Percentiles rank a stretch among this genome's conserved stretches.
phyloP scores from a whole-genome alignment of 169 alveolate species.

The Sarcocystis neurona region DNA sequence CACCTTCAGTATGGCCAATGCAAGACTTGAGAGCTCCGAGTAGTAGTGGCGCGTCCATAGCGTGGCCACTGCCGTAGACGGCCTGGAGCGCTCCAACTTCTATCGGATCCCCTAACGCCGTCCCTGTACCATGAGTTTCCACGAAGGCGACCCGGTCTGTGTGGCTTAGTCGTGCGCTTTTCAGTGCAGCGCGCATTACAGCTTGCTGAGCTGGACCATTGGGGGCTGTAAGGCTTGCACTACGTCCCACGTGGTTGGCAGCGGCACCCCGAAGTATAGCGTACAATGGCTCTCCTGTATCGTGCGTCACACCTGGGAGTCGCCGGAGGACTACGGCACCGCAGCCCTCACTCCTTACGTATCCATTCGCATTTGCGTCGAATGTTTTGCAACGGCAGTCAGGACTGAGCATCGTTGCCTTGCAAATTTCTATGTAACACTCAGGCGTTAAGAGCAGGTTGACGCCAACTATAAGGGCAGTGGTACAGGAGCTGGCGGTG shows the following conservation, averaged over 20 bases:
- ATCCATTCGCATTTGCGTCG: constrained; percentile 74
- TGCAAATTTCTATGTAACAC: constrained; percentile 60
- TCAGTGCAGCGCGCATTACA: constrained; percentile 62
- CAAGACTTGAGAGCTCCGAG: constrained; percentile 67
- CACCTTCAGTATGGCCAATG: constrained; percentile 73
- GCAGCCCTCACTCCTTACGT: constrained; percentile 75
- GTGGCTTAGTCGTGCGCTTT: constrained; percentile 46
- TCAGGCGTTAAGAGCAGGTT: constrained; percentile 67
- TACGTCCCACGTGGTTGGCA: constrained; percentile 72
- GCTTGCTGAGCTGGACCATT: constrained; percentile 75
- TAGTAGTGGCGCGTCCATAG: constrained; percentile 53
- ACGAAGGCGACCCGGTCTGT: constrained; percentile 18
- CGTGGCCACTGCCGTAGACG: constrained; percentile 56
- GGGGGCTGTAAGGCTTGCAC: constrained; percentile 76
- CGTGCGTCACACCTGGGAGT: constrained; percentile 27
- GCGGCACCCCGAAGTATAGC: constrained; percentile 68
- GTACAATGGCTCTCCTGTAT: constrained; percentile 11
- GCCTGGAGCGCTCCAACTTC: constrained; percentile 71
- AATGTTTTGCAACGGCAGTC: constrained; percentile 72
- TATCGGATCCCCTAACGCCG: constrained; percentile 75
- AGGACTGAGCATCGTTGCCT: constrained; percentile 71
- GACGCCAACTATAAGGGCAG: constrained; percentile 70
- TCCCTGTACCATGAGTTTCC: constrained; percentile 79
- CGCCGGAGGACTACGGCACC: constrained; percentile 67
- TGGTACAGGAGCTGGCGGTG: constrained; percentile 27